phyloP scores from a whole-genome alignment of 495 filamentous ascomycete species.

The Sabuloglossum arenarium region DNA sequence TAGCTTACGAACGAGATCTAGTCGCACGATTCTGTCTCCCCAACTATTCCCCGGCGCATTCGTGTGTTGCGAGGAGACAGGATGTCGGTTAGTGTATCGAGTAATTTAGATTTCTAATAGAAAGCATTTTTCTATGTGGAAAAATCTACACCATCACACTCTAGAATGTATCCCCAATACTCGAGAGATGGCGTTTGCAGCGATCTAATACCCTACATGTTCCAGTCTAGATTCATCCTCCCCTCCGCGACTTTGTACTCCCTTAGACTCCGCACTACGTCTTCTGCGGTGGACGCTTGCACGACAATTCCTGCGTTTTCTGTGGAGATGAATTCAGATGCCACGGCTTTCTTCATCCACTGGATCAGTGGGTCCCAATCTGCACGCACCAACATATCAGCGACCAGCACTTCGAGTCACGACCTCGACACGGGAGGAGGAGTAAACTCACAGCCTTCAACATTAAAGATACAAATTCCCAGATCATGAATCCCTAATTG shows the following conservation, averaged over 20 bases:
- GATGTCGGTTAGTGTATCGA: background rate
- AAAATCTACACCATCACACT: background rate
- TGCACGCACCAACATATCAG: background rate
- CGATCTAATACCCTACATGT: slow-evolving; percentile 16
- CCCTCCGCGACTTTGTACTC: slow-evolving; percentile 57
- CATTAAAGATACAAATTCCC: slow-evolving; percentile 64
- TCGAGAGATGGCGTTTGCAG: background rate
- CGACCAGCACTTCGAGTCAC: background rate
- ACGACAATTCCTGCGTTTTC: slow-evolving; percentile 54
- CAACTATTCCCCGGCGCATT: background rate
- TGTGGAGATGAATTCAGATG: slow-evolving; percentile 49
- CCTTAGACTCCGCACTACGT: slow-evolving; percentile 45
- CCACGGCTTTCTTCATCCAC: slow-evolving; percentile 66
- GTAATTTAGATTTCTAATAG: background rate
- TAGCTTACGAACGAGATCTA: background rate
- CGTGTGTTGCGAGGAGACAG: background rate
- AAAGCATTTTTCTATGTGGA: slow-evolving; percentile 5
- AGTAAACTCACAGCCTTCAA: slow-evolving; percentile 37
- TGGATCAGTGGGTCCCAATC: slow-evolving; percentile 64
- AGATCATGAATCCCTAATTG: slow-evolving; percentile 81
- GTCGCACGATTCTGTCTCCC: background rate
- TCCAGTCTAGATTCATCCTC: slow-evolving; percentile 67
- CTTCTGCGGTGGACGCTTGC: slow-evolving; percentile 48
- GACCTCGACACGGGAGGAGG: background rate
- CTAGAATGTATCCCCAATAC: background rate